Evolutionary conservation across 768 basidiomycete genomes (phyloP), one percentile per base, ranked within the genome.

Genomic region (Agrocybe chaxingu): DNA sequence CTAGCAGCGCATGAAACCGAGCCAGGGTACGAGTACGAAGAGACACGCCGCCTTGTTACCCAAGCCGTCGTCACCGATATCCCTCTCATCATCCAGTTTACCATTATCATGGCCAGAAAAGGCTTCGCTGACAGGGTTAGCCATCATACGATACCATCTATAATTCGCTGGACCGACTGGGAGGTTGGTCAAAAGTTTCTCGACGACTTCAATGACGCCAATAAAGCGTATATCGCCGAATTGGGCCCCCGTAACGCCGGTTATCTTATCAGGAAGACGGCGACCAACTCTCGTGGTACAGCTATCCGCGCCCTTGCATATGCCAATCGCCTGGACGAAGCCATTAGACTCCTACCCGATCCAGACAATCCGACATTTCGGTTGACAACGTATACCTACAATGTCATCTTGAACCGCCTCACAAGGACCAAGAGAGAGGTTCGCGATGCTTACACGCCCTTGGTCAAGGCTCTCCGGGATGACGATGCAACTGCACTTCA

Each of bases 341-440:
- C 82, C 3, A 33, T 81, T n/a, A 43, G 56, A n/a, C 61, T 83
- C 38, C 57, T 81, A n/a, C 74, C 73, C 4, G 57, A 64, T 8
- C 67, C 68, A 8, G 55, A 54, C 2, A 47, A 65, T 7, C 62
- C 62, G 1, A 52, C 48, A 7, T 63, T 70, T 43, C 57, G 18
- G 11, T 52, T 84, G 36, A 54, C 72, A 4, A 55, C 57, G 1
- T 66, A 61, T 45, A 75, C 74, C 2, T 74, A 77, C 47, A 48
- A 60, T 31, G 56, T 69, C 31, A 67, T 75, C 47, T 54, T 69
- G 18, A 60, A 53, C 12, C 59, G 57, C 8, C 44, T 73, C 19
- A 47, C 53, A 19, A 36, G 43, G 8, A 51, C 58, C 2, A 57
- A 52, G 7, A 39, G 52, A 5, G 48, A 33, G 6, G 47, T 34